A percentile compares a stretch with the other conserved stretches of the same genome.
Evolutionary conservation across 192 early-diverging fungal genomes (phyloP).

Genomic region (Gamsiella multidivaricata): DNA sequence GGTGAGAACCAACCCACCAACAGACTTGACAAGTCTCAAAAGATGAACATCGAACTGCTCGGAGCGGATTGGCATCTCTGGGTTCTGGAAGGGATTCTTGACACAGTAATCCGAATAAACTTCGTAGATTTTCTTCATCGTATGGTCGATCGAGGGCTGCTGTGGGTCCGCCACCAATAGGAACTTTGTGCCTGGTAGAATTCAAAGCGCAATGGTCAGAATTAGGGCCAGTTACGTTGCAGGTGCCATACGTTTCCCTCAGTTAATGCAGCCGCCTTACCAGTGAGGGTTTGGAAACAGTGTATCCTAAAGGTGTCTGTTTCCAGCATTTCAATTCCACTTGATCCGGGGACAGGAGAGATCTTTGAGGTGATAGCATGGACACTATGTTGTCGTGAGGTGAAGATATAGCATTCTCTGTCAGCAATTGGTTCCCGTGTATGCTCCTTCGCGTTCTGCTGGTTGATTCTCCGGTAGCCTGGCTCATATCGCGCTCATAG

Average conservation of each 20-base stretch:
- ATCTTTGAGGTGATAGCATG: slow-evolving; percentile 96
- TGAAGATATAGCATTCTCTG: too few relatives aligned
- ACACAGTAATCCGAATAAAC: slow-evolving; percentile 96
- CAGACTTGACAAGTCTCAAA: slow-evolving; percentile 69
- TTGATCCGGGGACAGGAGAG: slow-evolving; percentile 81
- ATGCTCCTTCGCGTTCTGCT: too few relatives aligned
- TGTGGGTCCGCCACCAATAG: slow-evolving; percentile 87
- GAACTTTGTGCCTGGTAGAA: slow-evolving; percentile 87
- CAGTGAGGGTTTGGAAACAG: slow-evolving; percentile 95
- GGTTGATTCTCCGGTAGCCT: too few relatives aligned
- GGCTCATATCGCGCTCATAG: too few relatives aligned
- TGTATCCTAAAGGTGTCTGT: slow-evolving; percentile 90
- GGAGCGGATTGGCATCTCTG: slow-evolving; percentile 98
- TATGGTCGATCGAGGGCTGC: slow-evolving; percentile 74
- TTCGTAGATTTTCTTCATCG: slow-evolving; percentile 79
- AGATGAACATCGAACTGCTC: slow-evolving; percentile 94
- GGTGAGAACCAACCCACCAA: slow-evolving; percentile 33
- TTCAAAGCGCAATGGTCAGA: too few relatives aligned
- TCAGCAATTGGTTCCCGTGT: too few relatives aligned
- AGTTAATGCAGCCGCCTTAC: slow-evolving; percentile 43
- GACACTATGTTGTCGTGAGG: slow-evolving; percentile 82
- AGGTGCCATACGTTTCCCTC: neutral
- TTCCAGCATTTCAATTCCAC: slow-evolving; percentile 93
- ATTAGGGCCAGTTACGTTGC: neutral
- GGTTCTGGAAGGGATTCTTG: slow-evolving; percentile 99